These are phyloP conservation scores for Ogataea paraovalis DNA, from an alignment of 805 yeast species.

Conservation along the genomic window DNA sequence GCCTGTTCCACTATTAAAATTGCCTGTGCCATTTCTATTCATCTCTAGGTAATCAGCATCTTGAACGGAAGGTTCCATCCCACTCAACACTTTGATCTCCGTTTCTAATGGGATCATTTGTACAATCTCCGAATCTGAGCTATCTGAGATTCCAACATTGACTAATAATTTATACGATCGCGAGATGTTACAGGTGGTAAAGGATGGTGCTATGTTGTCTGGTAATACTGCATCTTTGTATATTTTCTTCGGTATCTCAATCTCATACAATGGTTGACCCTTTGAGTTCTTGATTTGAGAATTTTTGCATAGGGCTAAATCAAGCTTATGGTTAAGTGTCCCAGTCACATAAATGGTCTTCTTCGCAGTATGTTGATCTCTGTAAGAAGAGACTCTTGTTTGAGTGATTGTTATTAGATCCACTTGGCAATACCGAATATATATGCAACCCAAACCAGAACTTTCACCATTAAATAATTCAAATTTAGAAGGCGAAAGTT, in stretches of 20 bases:
- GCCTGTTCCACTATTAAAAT: neutral
- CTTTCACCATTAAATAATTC: conserved; percentile 37
- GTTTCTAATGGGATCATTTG: conserved; percentile 13
- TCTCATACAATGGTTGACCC: conserved; percentile 31
- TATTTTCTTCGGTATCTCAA: conserved; percentile 40
- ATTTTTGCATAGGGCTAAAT: conserved; percentile 33
- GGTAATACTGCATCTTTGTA: conserved; percentile 43
- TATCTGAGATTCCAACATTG: conserved; percentile 28
- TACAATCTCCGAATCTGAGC: conserved; percentile 6
- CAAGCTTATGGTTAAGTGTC: conserved; percentile 31
- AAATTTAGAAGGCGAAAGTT: conserved; percentile 19
- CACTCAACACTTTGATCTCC: conserved; percentile 20
- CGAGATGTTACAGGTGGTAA: conserved; percentile 51
- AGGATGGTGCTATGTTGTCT: conserved; percentile 47
- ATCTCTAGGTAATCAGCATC: conserved; percentile 2
- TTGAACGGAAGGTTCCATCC: conserved; percentile 15
- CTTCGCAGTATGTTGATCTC: conserved; percentile 9
- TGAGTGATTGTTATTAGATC: conserved; percentile 27
- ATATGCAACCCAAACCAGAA: conserved; percentile 45
- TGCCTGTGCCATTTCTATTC: no score
- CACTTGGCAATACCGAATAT: conserved; percentile 38
- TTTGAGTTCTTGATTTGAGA: conserved; percentile 17
- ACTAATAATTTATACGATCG: conserved; percentile 40
- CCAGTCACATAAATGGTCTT: conserved; percentile 21
- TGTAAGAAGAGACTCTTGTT: conserved; percentile 24